A percentile compares a stretch with the other conserved stretches of the same genome.
phyloP scores from a whole-genome alignment of 108 stramenopile species.

The Nannochloropsis salina region DNA sequence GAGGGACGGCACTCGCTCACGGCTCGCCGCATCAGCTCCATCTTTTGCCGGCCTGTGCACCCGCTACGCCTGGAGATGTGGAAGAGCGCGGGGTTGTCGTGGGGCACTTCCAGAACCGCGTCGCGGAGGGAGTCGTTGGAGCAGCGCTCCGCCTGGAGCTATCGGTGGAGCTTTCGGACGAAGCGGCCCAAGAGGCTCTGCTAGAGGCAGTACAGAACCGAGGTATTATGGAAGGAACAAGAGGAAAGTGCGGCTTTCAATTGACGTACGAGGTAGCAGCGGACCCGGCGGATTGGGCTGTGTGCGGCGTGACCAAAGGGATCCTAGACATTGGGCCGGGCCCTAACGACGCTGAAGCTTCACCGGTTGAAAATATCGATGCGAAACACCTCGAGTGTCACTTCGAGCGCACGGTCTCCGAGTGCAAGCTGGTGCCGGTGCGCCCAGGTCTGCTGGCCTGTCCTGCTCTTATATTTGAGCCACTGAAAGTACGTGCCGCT shows the following conservation, averaged over 20 bases:
- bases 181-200: neutral
- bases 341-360: neutral
- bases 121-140: conserved; percentile 16
- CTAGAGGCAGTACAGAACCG: neutral
- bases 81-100: neutral
- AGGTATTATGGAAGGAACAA: neutral
- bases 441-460: neutral
- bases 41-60: conserved; percentile 12
- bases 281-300: conserved; percentile 8
- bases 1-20: too few species aligned
- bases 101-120: neutral
- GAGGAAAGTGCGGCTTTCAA: neutral
- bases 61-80: neutral
- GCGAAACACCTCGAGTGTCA: neutral
- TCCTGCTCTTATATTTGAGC: conserved; percentile 15
- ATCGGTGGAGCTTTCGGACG: neutral
- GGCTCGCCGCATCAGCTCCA: neutral
- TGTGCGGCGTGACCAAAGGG: neutral
- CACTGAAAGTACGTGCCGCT: neutral
- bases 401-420: neutral
- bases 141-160: neutral
- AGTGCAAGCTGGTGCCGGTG: conserved; percentile 11
- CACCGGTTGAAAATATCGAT: neutral
- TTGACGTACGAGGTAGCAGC: conserved; percentile 15
- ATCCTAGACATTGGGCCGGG: neutral